Conservation (phyloP, 139 green algal species). For the Chlorella sorokiniana region DNA sequence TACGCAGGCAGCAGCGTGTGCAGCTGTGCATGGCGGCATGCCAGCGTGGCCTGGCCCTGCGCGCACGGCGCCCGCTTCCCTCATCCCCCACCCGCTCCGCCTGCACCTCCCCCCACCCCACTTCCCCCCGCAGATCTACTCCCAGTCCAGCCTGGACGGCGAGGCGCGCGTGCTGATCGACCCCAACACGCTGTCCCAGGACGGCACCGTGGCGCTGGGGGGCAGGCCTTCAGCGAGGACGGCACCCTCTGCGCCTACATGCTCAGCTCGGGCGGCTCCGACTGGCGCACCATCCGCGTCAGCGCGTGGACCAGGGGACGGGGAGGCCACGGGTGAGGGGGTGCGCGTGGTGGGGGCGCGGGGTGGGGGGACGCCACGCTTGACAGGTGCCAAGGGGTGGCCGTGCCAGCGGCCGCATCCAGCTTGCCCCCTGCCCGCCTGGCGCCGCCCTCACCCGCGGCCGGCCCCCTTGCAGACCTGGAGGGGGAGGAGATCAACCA, state of each 20-base stretch:
- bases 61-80: background rate
- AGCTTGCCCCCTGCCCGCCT: background rate
- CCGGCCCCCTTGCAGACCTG: constrained; percentile 36
- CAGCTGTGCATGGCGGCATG: background rate
- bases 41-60: background rate
- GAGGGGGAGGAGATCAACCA: constrained; percentile 73
- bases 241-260: constrained; percentile 72
- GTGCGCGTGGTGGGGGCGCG: background rate
- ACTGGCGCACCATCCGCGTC: constrained; percentile 81
- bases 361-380: background rate
- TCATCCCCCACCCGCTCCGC: background rate
- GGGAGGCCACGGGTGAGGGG: constrained; percentile 34
- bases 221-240: constrained; percentile 74
- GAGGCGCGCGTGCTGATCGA: constrained; percentile 79
- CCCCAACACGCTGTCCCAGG: constrained; percentile 81
- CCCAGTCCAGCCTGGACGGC: constrained; percentile 53
- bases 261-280: constrained; percentile 70
- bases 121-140: constrained; percentile 60
- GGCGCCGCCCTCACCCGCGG: background rate
- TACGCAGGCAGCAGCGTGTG: background rate
- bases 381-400: background rate
- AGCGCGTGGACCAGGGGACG: constrained; percentile 49
- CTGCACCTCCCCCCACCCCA: background rate
- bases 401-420: background rate
- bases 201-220: constrained; percentile 52